phyloP scores from a whole-genome alignment of 495 filamentous ascomycete genomes.

The Neurospora sp. region DNA sequence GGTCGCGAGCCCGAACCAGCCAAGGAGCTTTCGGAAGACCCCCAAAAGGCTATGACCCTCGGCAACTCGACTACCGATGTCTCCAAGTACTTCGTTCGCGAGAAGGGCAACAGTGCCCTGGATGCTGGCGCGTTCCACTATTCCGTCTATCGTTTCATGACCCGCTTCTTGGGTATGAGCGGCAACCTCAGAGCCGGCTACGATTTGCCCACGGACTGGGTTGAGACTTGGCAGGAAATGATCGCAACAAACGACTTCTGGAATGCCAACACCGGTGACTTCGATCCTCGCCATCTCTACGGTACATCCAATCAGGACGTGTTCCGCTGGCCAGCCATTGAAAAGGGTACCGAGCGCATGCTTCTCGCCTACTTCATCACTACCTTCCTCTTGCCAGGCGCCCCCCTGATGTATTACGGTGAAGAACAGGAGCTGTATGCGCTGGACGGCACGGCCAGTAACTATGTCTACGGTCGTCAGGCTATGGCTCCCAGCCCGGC shows the following conservation, averaged over 20 bases:
- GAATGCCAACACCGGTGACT: slow-evolving; percentile 55
- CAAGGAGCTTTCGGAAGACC: neutral
- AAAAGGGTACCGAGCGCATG: slow-evolving; percentile 51
- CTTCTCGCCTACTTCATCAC: slow-evolving; percentile 55
- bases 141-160: slow-evolving; percentile 58
- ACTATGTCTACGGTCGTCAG: slow-evolving; percentile 64
- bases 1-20: slow-evolving; percentile 48
- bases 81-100: slow-evolving; percentile 47
- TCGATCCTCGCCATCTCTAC: slow-evolving; percentile 64
- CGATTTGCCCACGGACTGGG: slow-evolving; percentile 51
- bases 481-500: slow-evolving; percentile 57
- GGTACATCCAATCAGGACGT: slow-evolving; percentile 66
- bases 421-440: slow-evolving; percentile 65
- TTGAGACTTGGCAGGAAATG: slow-evolving; percentile 52
- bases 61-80: slow-evolving; percentile 29
- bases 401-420: slow-evolving; percentile 56
- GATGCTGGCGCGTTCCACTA: slow-evolving; percentile 65
- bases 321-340: slow-evolving; percentile 61
- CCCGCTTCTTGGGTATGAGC: slow-evolving; percentile 55
- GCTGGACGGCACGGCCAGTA: slow-evolving; percentile 54
- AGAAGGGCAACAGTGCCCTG: slow-evolving; percentile 45
- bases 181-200: slow-evolving; percentile 52
- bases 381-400: slow-evolving; percentile 55
- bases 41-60: slow-evolving; percentile 32
- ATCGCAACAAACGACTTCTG: slow-evolving; percentile 53